Percentiles rank a stretch among this genome's conserved stretches.
Evolutionary conservation across 176 grass and related monocot genomes (phyloP).

Genomic region (Triticum dicoccoides): DNA sequence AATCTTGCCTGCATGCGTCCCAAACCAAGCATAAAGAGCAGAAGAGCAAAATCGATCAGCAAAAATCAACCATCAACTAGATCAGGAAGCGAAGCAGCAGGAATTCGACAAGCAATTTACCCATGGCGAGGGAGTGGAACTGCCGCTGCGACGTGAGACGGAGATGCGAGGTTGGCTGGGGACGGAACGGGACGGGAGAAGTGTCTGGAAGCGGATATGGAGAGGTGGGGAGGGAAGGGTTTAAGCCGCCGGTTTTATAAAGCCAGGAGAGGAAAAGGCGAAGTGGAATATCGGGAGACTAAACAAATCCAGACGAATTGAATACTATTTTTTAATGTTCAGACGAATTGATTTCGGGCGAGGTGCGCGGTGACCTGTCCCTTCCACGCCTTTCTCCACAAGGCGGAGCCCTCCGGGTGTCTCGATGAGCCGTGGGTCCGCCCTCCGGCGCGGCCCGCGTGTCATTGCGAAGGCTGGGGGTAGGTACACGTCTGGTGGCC

Average conservation of each 20-base stretch:
- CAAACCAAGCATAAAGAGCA: not conserved
- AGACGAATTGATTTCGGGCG: not conserved
- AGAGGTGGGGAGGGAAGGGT: not conserved
- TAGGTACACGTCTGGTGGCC: not conserved
- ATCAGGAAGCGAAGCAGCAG: not conserved
- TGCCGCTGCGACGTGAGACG: not conserved
- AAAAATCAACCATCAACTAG: not conserved
- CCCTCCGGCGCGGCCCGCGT: not conserved
- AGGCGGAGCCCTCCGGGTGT: not conserved
- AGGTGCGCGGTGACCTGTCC: conserved; percentile 40
- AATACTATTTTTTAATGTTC: not conserved
- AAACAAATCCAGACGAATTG: not conserved
- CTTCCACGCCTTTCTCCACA: not conserved
- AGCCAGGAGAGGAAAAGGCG: not conserved
- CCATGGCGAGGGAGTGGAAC: conserved; percentile 27
- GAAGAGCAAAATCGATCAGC: not conserved
- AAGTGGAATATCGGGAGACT: not conserved
- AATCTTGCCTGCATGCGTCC: conserved; percentile 44
- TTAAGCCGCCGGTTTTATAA: conserved; percentile 9
- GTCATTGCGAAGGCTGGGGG: not conserved
- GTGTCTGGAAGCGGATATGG: conserved; percentile 11
- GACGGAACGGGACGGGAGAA: not conserved
- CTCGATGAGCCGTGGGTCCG: conserved; percentile 7
- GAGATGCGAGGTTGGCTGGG: not conserved
- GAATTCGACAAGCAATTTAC: not conserved